Evolutionary conservation across 768 basidiomycete genomes (phyloP), one percentile per base, ranked within the genome.

Genomic region (Favolaschia claudopus): DNA sequence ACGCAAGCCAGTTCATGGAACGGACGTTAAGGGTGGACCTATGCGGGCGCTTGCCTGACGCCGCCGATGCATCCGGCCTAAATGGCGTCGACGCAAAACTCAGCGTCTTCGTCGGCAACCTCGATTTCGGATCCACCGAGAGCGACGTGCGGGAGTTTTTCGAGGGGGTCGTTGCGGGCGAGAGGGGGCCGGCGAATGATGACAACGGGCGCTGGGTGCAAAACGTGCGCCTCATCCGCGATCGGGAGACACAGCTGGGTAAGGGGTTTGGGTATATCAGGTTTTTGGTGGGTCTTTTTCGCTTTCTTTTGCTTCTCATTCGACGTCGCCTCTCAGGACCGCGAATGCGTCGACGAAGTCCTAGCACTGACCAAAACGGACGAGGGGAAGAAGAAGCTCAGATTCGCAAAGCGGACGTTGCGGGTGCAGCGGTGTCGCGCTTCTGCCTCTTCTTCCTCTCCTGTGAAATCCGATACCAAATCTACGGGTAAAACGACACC

Each of bases 241-340:
- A 99, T 72, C 87, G 86, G 65, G 93, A 92, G 57, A 97, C 94
- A 1, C 94, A 95, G 65, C 83, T 98, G 14, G 96, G 96, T 13
- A 97, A 96, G 75, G 96, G 96, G 5, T 96, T 98, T 71, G 94
- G 91, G 10, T 97, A 98, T 68, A 88, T 99, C 19, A 89, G 94
- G 66, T 93, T 98, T 62, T 72, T 79, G 54, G 96, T 96, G 72
- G 60, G 89, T 80, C 24, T 44, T 19, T 13, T 33, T 27, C 33
- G 31, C 25, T 13, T 46, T 24, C n/a, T 43, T 40, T 60, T 59
- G 44, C 2, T 29, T 22, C n/a, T 1, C 31, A 19, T 27, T 55
- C 31, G 44, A 24, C 37, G 17, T 3, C 43, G 25, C 42, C 47
- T 17, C 17, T 46, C 40, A 99, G 96, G 94, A 97, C 64, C 87